A percentile compares a stretch with the other conserved stretches of the same genome.
phyloP scores from a whole-genome alignment of 148 eudicot species.

The Dianthus caryophyllus region DNA sequence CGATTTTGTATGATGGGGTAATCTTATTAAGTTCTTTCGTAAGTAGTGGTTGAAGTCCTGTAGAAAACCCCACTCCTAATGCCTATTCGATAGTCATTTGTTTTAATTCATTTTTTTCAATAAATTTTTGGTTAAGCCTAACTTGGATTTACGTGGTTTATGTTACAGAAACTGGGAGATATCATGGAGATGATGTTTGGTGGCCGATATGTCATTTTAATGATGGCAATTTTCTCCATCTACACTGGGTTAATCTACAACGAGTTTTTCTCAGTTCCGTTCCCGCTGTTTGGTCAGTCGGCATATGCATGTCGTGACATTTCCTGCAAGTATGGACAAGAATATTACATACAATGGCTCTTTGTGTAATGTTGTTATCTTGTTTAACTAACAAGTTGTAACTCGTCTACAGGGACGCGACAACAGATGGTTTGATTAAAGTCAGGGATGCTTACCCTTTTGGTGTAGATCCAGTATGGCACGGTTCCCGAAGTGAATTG shows the following conservation, averaged over 20 bases:
- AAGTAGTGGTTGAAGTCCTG: conserved; percentile 4
- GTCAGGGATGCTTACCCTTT: conserved; percentile 56
- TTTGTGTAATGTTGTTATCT: background rate
- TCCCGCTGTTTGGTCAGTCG: conserved; percentile 45
- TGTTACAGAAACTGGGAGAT: conserved; percentile 54
- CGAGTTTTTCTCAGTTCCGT: conserved; percentile 60
- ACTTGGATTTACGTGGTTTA: conserved; percentile 2
- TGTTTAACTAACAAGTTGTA: conserved; percentile 8
- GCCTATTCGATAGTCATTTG: background rate
- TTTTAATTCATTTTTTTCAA: background rate
- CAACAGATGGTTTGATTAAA: conserved; percentile 52
- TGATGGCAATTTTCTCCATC: conserved; percentile 63
- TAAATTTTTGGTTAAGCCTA: conserved; percentile 1
- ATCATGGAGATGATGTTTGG: conserved; percentile 62
- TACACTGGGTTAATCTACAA: conserved; percentile 57
- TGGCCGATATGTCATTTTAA: conserved; percentile 53
- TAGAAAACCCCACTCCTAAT: background rate
- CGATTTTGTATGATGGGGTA: conserved; percentile 1
- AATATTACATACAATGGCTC: conserved; percentile 10
- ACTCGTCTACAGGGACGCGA: conserved; percentile 41
- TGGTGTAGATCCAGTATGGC: conserved; percentile 60
- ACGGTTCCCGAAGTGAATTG: conserved; percentile 57
- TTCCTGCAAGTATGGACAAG: conserved; percentile 43
- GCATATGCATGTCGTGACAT: conserved; percentile 58
- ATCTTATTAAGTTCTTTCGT: background rate